Evolutionary conservation across 1,139 yeast genomes (phyloP).

Genomic region (Yamadazyma trypodendri): DNA sequence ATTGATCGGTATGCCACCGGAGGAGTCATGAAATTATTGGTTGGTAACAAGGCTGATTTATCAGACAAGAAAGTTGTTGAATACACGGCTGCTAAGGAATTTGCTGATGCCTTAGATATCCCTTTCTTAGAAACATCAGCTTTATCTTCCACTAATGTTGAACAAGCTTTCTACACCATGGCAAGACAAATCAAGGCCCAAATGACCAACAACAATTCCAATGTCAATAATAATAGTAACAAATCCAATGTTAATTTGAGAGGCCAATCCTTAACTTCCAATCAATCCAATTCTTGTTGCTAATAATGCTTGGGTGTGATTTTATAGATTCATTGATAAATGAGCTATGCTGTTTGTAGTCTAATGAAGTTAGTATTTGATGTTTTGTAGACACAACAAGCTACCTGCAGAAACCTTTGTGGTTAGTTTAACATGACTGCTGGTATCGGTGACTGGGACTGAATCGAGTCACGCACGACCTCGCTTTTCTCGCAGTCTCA

Average conservation of each 20-base stretch:
- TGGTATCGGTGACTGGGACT: too few species aligned
- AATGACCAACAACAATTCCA: conserved; percentile 68
- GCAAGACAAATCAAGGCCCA: conserved; percentile 97
- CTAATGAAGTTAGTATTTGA: conserved; percentile 1
- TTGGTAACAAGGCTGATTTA: conserved; percentile 95
- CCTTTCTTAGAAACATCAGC: conserved; percentile 98
- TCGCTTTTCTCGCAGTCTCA: conserved; percentile 1
- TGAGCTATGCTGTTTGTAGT: conserved; percentile 2
- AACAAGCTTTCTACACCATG: conserved; percentile 98
- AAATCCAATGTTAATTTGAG: conserved; percentile 81
- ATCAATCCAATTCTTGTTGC: conserved; percentile 77
- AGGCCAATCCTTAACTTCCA: conserved; percentile 80
- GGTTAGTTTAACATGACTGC: too few species aligned
- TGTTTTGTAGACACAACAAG: too few species aligned
- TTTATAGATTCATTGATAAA: conserved; percentile 1
- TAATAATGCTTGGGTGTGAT: conserved; percentile 22
- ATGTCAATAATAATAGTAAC: conserved; percentile 33
- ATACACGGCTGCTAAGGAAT: conserved; percentile 94
- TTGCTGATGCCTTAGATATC: conserved; percentile 93
- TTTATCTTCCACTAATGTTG: conserved; percentile 91
- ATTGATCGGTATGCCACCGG: conserved; percentile 98
- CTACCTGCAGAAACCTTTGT: too few species aligned
- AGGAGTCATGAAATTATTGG: conserved; percentile 92
- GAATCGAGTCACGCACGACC: too few species aligned
- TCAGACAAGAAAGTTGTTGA: conserved; percentile 94